Base-by-base conservation (phyloP, 768 basidiomycete species). In the Tulasnella sp. region DNA sequence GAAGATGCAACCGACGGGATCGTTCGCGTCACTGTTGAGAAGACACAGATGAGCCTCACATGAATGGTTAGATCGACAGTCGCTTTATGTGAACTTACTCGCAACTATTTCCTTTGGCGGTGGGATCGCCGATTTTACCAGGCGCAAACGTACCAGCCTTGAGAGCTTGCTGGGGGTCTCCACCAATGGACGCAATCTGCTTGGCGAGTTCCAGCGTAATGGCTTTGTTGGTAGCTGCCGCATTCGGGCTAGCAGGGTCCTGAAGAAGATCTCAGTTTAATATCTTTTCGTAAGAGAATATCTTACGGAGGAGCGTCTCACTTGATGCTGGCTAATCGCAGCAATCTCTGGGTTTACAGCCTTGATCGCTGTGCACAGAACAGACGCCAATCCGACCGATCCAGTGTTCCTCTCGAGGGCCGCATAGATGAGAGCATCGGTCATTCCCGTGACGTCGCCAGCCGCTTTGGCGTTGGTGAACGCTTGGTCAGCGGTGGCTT, bases 381-480 rank as follows among this genome's bases (percentile, higher is more conserved):
- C 73, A 27, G 75, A 74, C 23, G 69, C 68, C 1, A 68, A 69
- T n/a, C 80, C 80, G 58, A 83, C 78, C 41, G 68, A 61, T 3
- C 77, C 80, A 19, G 82, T 78, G 70, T 85, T 86, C 19, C 83
- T 76, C 72, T 85, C 84, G 29, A 86, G 69, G 4, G 83, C 82
- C 52, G 82, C 76, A 72, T 72, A 85, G 62, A 81, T 78, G 64
- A 86, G 68, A 3, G 84, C 83, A 61, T 73, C 75, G 27, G 79
- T 77, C 73, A 76, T 75, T 27, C 80, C 81, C 24, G 76, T 70
- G 45, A 83, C 71, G 66, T 84, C 77, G 15, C 76, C 76, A 2
- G 75, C 77, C 11, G 80, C 78, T 68, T 85, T 85, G 44, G 83
- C 83, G 67, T 85, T 85, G 32, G 82, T 82, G 73, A 85, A 86